phyloP scores from a whole-genome alignment of 148 eudicot species.

The Persicaria tinctoria region DNA sequence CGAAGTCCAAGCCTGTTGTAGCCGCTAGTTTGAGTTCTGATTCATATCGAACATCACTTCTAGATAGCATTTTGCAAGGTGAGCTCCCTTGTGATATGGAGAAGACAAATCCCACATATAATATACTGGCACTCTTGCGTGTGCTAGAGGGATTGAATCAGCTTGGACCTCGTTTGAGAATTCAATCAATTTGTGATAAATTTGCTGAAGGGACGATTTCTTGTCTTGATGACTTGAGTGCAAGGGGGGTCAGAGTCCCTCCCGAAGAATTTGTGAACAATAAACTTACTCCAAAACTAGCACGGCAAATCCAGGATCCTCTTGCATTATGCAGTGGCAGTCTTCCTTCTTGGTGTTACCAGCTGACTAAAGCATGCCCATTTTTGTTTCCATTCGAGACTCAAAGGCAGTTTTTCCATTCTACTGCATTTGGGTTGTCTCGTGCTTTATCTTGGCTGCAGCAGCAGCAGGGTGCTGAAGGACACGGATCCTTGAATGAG shows the following conservation, averaged over 20 bases:
- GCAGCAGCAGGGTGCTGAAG: slow-evolving; percentile 95
- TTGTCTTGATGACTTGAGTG: slow-evolving; percentile 48
- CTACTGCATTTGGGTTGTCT: slow-evolving; percentile 94
- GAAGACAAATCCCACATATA: slow-evolving; percentile 70
- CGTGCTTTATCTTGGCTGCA: slow-evolving; percentile 91
- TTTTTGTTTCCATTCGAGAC: slow-evolving; percentile 97
- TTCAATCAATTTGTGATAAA: slow-evolving; percentile 49
- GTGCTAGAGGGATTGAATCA: slow-evolving; percentile 95
- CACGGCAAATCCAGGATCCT: slow-evolving; percentile 95
- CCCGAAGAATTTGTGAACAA: slow-evolving; percentile 72
- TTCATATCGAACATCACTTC: slow-evolving; percentile 39
- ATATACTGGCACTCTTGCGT: slow-evolving; percentile 69
- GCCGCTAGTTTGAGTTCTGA: slow-evolving; percentile 32
- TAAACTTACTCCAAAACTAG: slow-evolving; percentile 92
- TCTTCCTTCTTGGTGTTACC: slow-evolving; percentile 98
- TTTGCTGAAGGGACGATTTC: slow-evolving; percentile 68
- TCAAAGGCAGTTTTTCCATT: slow-evolving; percentile 90
- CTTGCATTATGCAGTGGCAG: slow-evolving; percentile 97
- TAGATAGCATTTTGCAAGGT: slow-evolving; percentile 88
- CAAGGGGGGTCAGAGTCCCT: slow-evolving; percentile 45
- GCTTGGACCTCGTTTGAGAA: slow-evolving; percentile 84
- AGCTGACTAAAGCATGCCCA: slow-evolving; percentile 90
- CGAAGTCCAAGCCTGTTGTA: slow-evolving; percentile 46
- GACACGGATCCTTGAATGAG: slow-evolving; percentile 65
- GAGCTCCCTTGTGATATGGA: slow-evolving; percentile 95